Conservation (phyloP, 768 basidiomycete genomes). For the Hygrocybe punicea region DNA sequence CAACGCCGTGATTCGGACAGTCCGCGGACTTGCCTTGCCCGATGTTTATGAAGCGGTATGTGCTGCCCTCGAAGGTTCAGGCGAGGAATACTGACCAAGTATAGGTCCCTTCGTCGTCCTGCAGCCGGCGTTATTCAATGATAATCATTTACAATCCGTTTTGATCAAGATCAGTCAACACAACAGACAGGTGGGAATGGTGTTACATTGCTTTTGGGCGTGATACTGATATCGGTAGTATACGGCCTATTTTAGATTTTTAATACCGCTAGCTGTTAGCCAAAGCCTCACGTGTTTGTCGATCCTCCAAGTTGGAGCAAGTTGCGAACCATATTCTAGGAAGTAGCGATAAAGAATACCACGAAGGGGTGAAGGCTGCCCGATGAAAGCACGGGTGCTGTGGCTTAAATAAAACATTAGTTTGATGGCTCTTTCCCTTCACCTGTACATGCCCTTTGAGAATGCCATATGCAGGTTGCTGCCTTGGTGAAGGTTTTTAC, state of each 20-base stretch:
- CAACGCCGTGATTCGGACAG: neutral
- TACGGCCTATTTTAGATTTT: neutral
- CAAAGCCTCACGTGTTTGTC: neutral
- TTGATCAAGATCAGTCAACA: neutral
- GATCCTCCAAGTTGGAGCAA: conserved; percentile 1
- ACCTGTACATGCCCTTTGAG: too few species aligned
- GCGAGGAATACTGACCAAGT: neutral
- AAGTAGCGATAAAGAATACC: neutral
- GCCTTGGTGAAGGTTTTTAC: too few species aligned
- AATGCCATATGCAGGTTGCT: too few species aligned
- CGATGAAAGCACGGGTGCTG: neutral
- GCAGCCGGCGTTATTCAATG: neutral
- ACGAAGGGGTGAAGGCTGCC: neutral
- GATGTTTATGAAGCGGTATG: neutral
- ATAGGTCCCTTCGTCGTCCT: neutral
- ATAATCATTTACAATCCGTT: neutral
- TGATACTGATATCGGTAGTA: neutral
- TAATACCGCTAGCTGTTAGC: neutral
- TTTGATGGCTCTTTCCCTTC: too few species aligned
- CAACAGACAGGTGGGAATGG: neutral
- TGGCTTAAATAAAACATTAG: too few species aligned
- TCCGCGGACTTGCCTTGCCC: neutral
- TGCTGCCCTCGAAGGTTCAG: neutral
- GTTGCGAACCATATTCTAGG: neutral
- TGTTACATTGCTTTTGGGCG: neutral